Conservation (phyloP, 2,329 filamentous ascomycete species). For the Verticillium zaregamsianum region DNA sequence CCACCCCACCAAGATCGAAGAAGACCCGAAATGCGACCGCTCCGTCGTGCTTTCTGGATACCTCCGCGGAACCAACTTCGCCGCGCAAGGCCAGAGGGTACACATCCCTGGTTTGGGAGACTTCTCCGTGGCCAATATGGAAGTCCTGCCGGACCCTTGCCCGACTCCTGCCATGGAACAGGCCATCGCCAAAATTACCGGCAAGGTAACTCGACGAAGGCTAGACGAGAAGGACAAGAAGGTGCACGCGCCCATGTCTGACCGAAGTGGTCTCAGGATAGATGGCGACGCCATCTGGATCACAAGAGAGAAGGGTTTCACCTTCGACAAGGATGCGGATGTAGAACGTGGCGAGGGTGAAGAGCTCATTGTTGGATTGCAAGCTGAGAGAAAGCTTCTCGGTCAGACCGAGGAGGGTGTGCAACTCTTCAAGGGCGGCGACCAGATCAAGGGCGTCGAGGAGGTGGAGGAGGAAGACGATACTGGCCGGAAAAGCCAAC, state of each 20-base stretch:
- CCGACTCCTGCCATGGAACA: conserved; percentile 90
- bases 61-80: conserved; percentile 89
- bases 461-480: conserved; percentile 48
- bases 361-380: conserved; percentile 86
- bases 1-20: conserved; percentile 85
- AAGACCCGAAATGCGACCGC: conserved; percentile 83
- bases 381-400: conserved; percentile 75
- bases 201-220: conserved; percentile 74
- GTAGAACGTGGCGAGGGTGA: conserved; percentile 87
- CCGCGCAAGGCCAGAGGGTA: conserved; percentile 77
- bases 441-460: conserved; percentile 56
- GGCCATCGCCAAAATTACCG: conserved; percentile 75
- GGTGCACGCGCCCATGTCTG: conserved; percentile 95
- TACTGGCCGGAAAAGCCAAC: conserved; percentile 55
- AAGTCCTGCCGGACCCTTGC: conserved; percentile 88
- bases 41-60: conserved; percentile 92
- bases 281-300: conserved; percentile 97
- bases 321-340: conserved; percentile 64
- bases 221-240: conserved; percentile 96
- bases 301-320: conserved; percentile 65
- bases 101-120: conserved; percentile 93
- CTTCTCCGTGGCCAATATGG: conserved; percentile 76
- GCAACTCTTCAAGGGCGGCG: conserved; percentile 77
- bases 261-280: conserved; percentile 91
- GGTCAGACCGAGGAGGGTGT: conserved; percentile 81